Evolutionary conservation across 2,329 filamentous ascomycete genomes (phyloP), one percentile per base, ranked within the genome.

Genomic region (Akanthomyces uredinophilus): DNA sequence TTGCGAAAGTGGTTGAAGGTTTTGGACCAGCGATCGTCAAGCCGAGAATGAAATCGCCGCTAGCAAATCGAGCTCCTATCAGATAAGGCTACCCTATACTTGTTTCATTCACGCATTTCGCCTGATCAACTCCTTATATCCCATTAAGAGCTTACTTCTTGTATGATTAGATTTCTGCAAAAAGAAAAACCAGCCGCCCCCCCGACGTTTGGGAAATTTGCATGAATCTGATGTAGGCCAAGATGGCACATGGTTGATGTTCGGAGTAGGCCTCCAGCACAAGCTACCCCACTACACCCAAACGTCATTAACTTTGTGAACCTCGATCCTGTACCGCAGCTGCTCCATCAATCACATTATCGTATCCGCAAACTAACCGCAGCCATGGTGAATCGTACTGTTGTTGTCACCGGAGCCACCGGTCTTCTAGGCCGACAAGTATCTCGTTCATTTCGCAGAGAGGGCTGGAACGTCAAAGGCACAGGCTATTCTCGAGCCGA

Each of bases 361-460:
- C 27, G 16, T 18, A 20, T 4, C 11, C 4, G 11, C 2, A 3
- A 24, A 53, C 22, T n/a, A 53, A 46, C 20, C 35, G 22, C 37
- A 50, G 32, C 18, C 16, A 72, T 72, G 71, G 35, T 64, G 4
- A 63, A 66, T 37, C 68, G 68, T 16, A 87, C 82, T 29, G 91
- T 84, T 11, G 80, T 96, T 29, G 79, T 96, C 61, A 96, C 92
- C 7, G 92, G 92, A 62, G 92, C 91, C 43, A 94, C 90, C 22
- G 92, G 92, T 60, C 82, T 96, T 13, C 83, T 96, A 2, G 92
- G 93, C 54, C 85, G 92, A 49, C 87, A 95, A 73, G 89, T 96
- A 13, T 80, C 88, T 60, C 84, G 83, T 64, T 84, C 84, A 14
- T 96, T 96, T 72, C 79, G 87, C 60, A 75, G 81, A 62, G 67